Percentiles rank a stretch among this genome's conserved stretches.
Evolutionary conservation across 805 yeast genomes (phyloP).

Genomic region (Candida sithepensis): DNA sequence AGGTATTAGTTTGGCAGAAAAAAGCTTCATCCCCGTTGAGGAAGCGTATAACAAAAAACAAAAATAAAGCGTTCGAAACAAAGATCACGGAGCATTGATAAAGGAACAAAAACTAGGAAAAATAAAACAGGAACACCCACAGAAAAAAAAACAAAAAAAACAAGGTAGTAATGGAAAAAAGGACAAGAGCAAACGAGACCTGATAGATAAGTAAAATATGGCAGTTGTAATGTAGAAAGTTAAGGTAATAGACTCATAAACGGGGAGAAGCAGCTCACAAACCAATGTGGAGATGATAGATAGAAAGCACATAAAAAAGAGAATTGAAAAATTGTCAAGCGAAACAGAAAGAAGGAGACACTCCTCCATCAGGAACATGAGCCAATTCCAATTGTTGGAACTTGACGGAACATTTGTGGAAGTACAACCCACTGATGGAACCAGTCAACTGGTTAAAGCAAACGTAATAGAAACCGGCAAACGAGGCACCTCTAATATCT

Average conservation of each 20-base stretch:
- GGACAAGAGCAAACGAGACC: too few relatives aligned
- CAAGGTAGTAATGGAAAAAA: not conserved
- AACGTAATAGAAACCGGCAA: conserved; percentile 88
- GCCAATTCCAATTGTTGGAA: conserved; percentile 72
- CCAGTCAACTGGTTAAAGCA: conserved; percentile 79
- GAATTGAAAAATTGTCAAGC: conserved; percentile 5
- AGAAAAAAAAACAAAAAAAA: too few relatives aligned
- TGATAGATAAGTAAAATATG: too few relatives aligned
- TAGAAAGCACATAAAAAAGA: not conserved
- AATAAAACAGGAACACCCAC: not conserved
- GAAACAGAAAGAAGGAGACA: conserved; percentile 29
- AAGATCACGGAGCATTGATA: not conserved
- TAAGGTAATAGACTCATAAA: too few relatives aligned
- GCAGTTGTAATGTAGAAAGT: too few relatives aligned
- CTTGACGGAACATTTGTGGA: conserved; percentile 73
- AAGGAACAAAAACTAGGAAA: not conserved
- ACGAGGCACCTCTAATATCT: conserved; percentile 70
- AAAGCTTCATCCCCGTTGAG: not conserved
- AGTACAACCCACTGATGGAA: conserved; percentile 74
- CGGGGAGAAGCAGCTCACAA: not conserved
- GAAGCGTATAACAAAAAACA: not conserved
- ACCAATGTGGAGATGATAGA: too few relatives aligned
- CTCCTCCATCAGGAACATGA: conserved; percentile 48
- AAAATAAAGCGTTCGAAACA: not conserved
- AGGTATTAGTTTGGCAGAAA: not conserved